Base-by-base conservation (phyloP, 1,284 basidiomycete genomes). In the Cystobasidiaceae sp. region DNA sequence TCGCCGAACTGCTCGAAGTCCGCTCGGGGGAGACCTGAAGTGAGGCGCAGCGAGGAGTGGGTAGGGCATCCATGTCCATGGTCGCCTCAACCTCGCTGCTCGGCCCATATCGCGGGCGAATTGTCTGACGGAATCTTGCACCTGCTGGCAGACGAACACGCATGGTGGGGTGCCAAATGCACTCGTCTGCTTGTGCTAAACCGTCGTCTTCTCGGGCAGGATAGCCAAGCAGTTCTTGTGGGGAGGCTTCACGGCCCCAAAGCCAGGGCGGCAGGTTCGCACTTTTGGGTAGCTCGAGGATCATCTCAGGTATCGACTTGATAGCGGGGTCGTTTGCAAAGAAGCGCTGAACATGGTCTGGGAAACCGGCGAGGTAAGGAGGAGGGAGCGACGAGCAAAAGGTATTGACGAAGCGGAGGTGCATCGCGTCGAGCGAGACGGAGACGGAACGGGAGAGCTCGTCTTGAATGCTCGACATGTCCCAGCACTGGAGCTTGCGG, bases 381-480 rank as follows among this genome's bases (percentile, higher is more conserved):
- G 54, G 54, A 4, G 57, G 57, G 8, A 44, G 33, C n/a, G 43
- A 37, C 7, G 57, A 30, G 32, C 57, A 59, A 19, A 59, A 59
- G 5, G 30, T 23, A 30, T 41, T 34, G 28, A 59, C 32, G 28
- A 59, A 59, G 27, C 57, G 57, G 33, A 59, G 30, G 23, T 59
- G 57, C 9, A 27, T 17, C 8, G 57, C 45, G 43, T 59, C 57
- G 19, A 49, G 30, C 23, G 43, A 46, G 57, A 59, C 43, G 33
- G 43, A 27, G 23, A 46, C 28, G 21, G 27, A 59, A 17, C 57
- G 28, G 13, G 43, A 30, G 13, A 59, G 25, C 44, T 59, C 57
- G 13, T 59, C 30, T 17, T 46, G 30, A 23, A 59, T 59, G 57
- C 57, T 59, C n/a, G 57, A 59, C 57, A 48, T 49, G 57, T 49